Base-by-base conservation (phyloP, 371 early-diverging fungal species). In the Apophysomyces trapeziformis region DNA sequence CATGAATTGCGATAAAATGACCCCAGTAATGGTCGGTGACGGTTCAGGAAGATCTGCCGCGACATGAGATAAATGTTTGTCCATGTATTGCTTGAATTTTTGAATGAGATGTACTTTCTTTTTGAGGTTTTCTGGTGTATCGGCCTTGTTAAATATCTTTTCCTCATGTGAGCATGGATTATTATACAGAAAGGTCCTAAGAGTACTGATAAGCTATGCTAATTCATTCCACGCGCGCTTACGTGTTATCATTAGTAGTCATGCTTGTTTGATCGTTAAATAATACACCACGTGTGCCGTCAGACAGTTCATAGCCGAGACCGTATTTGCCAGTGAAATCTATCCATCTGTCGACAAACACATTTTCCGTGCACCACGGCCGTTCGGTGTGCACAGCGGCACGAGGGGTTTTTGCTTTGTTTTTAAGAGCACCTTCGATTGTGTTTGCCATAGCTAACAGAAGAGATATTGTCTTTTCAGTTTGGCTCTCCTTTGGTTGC, bases 221-320 rank as follows among this genome's bases (percentile, higher is more conserved):
- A 47, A 5, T 14, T 18, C n/a, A 18, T 18, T 41, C 43, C 14
- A 32, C 16, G 37, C 67, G 60, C 26, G 76, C 82, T 68, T 82
- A 91, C 87, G 72, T 64, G 26, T 89, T 80, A 45, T 87, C 79
- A 7, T 89, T 63, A 32, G 82, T 67, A 3, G 87, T 72, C 46
- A 95, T 78, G 18, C 87, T 90, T 11, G 92, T 92, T 16, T 87
- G 75, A 75, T 97, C 95, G 60, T 94, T 92, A 73, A 94, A 97
- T 65, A 90, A 89, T 5, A 94, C 89, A 16, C 96, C 97, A 37
- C 76, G 73, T 9, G 87, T 82, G 5, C 92, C 92, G 71, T 93
- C 92, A 50, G 86, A 85, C 63, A 96, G 78, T 44, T 89, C 88
- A 74, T 95, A 97, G 0, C 94, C 94, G 45, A 97, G 74, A 9